Conservation (phyloP, 2,329 filamentous ascomycete species). For the Stemphylium vesicarium region DNA sequence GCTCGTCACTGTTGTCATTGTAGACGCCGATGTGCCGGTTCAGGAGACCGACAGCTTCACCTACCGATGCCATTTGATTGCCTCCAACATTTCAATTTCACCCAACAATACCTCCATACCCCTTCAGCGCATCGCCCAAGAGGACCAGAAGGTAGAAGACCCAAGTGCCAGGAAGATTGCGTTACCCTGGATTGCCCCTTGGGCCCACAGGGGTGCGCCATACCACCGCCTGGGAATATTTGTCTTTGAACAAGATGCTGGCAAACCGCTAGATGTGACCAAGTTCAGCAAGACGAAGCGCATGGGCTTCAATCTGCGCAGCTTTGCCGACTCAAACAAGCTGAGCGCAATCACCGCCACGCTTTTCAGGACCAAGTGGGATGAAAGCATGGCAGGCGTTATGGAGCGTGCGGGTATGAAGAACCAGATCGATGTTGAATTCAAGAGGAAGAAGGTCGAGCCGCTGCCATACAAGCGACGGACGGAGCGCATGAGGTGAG, state of each 20-base stretch:
- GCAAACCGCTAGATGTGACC: constrained; percentile 38
- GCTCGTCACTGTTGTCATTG: constrained; percentile 80
- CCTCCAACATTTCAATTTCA: constrained; percentile 72
- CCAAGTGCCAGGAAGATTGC: constrained; percentile 65
- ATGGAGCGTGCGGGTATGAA: constrained; percentile 80
- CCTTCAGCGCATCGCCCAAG: constrained; percentile 39
- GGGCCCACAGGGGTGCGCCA: constrained; percentile 85
- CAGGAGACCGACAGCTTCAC: constrained; percentile 75
- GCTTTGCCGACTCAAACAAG: constrained; percentile 72
- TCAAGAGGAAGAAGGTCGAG: constrained; percentile 79
- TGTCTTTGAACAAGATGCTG: constrained; percentile 78
- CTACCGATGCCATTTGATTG: constrained; percentile 86
- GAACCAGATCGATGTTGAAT: constrained; percentile 77
- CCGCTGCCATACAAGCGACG: constrained; percentile 69
- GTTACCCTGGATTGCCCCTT: constrained; percentile 82
- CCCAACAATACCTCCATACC: constrained; percentile 54
- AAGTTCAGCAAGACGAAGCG: constrained; percentile 79
- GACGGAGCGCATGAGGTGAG: constrained; percentile 55
- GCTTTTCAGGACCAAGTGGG: constrained; percentile 89
- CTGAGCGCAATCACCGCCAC: constrained; percentile 79
- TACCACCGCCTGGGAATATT: constrained; percentile 90
- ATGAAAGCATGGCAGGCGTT: constrained; percentile 83
- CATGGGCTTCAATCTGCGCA: constrained; percentile 76
- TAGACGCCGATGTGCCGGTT: constrained; percentile 91
- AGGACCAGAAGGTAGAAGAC: constrained; percentile 53